phyloP scores from a whole-genome alignment of 768 basidiomycete genomes.

The Boletus insuetus region DNA sequence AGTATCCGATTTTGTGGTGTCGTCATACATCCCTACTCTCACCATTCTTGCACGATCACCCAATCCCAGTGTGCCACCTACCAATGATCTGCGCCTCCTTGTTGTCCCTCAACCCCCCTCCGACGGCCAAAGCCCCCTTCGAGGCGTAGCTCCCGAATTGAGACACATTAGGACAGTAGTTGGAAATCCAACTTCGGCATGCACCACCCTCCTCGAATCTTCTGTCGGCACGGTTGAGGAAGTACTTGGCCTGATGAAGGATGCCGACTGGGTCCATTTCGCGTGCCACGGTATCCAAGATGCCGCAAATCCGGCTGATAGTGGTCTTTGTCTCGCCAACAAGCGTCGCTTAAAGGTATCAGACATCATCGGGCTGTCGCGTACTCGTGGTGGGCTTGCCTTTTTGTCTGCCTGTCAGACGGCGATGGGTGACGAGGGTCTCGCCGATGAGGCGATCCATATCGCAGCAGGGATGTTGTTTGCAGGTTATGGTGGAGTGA shows the following conservation, averaged over 20 bases:
- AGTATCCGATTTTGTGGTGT: too few species aligned
- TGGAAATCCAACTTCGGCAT: neutral
- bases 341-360: neutral
- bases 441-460: neutral
- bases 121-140: conserved; percentile 8
- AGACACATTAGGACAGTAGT: conserved; percentile 16
- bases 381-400: neutral
- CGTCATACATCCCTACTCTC: too few species aligned
- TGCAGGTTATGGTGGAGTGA: conserved; percentile 24
- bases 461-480: conserved; percentile 30
- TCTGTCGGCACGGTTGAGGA: conserved; percentile 10
- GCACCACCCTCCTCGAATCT: neutral
- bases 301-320: neutral
- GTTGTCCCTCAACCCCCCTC: too few species aligned
- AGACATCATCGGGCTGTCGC: neutral
- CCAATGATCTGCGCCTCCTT: too few species aligned
- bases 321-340: neutral
- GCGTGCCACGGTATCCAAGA: neutral
- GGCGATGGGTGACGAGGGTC: neutral
- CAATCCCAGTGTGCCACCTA: too few species aligned
- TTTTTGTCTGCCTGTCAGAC: neutral
- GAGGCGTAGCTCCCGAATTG: conserved; percentile 15
- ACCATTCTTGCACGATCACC: too few species aligned
- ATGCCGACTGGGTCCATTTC: neutral
- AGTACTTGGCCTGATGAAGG: neutral